phyloP scores from a whole-genome alignment of 1,139 yeast genomes.

The Eremothecium cymbalariae region DNA sequence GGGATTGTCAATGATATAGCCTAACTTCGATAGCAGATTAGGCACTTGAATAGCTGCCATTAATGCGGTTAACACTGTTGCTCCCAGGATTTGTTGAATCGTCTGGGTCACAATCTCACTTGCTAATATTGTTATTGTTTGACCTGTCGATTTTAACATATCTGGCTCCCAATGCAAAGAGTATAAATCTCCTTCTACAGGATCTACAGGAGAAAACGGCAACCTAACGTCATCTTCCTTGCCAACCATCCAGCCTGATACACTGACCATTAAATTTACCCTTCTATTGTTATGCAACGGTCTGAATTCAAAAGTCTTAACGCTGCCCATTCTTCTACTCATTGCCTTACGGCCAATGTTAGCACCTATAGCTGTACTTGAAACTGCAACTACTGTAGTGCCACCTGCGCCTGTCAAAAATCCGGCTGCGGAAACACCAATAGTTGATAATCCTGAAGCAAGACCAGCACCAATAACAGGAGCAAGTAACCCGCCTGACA shows the following conservation, averaged over 20 bases:
- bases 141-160: constrained; percentile 92
- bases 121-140: constrained; percentile 86
- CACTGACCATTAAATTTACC: constrained; percentile 79
- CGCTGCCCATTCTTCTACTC: constrained; percentile 80
- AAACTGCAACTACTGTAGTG: constrained; percentile 84
- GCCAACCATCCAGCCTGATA: constrained; percentile 98
- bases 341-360: constrained; percentile 82
- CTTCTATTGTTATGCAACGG: constrained; percentile 90
- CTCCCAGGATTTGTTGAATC: constrained; percentile 89
- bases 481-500: constrained; percentile 91
- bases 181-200: constrained; percentile 93
- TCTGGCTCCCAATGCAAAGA: constrained; percentile 97
- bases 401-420: constrained; percentile 97
- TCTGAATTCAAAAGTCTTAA: constrained; percentile 83
- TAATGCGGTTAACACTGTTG: constrained; percentile 81
- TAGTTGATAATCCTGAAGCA: constrained; percentile 93
- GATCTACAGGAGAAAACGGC: constrained; percentile 94
- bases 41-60: constrained; percentile 97
- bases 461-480: constrained; percentile 98
- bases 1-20: constrained; percentile 89
- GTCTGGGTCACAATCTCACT: constrained; percentile 90
- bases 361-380: constrained; percentile 89
- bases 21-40: constrained; percentile 79
- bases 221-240: constrained; percentile 90
- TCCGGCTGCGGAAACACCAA: constrained; percentile 82